A percentile compares a stretch with the other conserved stretches of the same genome.
phyloP scores from a whole-genome alignment of 2,329 filamentous ascomycete genomes.

The Magnaporthiopsis rhizophila region DNA sequence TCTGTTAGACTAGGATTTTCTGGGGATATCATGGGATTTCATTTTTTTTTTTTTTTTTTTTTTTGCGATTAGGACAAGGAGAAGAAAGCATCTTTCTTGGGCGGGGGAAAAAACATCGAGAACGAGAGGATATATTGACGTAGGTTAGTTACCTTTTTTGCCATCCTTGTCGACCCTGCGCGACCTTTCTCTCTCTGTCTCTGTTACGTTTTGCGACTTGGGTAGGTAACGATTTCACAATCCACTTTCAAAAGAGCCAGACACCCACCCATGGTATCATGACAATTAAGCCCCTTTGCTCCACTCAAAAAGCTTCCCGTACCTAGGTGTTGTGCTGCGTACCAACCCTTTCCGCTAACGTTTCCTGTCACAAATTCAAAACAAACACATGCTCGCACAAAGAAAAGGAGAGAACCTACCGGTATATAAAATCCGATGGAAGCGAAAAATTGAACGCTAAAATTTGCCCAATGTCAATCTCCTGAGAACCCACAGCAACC shows the following conservation, averaged over 20 bases:
- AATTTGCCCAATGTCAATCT: not conserved
- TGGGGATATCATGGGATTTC: not conserved
- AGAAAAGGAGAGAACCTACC: not conserved
- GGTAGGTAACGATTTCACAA: too few relatives aligned
- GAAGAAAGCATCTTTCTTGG: not conserved
- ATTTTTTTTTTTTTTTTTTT: too few relatives aligned
- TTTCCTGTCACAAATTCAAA: too few relatives aligned
- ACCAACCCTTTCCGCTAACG: too few relatives aligned
- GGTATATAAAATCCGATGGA: not conserved
- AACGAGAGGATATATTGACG: not conserved
- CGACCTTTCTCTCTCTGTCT: not conserved
- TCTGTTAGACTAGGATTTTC: not conserved
- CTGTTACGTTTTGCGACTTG: too few relatives aligned
- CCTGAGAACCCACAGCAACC: not conserved
- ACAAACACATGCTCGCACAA: too few relatives aligned
- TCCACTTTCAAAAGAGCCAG: too few relatives aligned
- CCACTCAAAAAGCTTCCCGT: too few relatives aligned
- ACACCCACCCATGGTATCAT: too few relatives aligned
- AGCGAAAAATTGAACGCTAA: not conserved
- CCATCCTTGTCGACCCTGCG: too few relatives aligned
- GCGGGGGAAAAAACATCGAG: not conserved
- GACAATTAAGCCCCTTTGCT: too few relatives aligned
- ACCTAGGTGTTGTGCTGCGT: too few relatives aligned
- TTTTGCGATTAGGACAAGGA: not conserved
- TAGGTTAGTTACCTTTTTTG: not conserved